These are phyloP conservation scores for Oryza officinalis DNA, from an alignment of 176 grass and related monocot genomes.

Conservation along the genomic window DNA sequence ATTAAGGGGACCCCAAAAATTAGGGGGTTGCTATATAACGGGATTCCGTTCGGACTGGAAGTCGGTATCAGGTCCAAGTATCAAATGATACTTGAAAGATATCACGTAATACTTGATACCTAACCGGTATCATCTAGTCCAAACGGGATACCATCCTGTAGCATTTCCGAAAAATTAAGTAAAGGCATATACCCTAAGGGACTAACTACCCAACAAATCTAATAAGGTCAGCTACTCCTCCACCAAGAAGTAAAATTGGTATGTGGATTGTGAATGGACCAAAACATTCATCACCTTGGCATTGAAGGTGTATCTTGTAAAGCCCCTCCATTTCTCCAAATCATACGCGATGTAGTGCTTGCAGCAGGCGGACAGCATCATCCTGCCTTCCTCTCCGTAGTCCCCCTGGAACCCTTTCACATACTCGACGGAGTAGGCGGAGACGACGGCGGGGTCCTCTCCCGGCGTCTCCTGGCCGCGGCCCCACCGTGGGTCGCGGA, in stretches of 20 bases:
- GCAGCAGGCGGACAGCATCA: slow-evolving; percentile 93
- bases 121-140: no score
- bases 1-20: not conserved
- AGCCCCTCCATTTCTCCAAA: slow-evolving; percentile 81
- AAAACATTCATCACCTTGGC: slow-evolving; percentile 54
- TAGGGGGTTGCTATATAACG: no score
- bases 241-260: not conserved
- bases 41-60: no score
- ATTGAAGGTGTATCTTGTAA: slow-evolving; percentile 78
- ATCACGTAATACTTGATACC: no score
- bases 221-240: not conserved
- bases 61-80: no score
- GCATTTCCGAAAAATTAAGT: not conserved
- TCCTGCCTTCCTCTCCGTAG: slow-evolving; percentile 35
- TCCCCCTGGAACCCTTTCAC: slow-evolving; percentile 82
- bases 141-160: no score
- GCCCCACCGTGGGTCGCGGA: slow-evolving; percentile 88
- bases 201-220: not conserved
- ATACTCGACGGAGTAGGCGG: slow-evolving; percentile 74
- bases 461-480: slow-evolving; percentile 95
- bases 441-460: slow-evolving; percentile 70
- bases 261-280: not conserved
- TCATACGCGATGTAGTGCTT: slow-evolving; percentile 91
- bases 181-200: not conserved
- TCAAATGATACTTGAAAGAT: no score